Evolutionary conservation across 2,329 filamentous ascomycete species (phyloP).

Genomic region (Decorospora gaudefroyi): DNA sequence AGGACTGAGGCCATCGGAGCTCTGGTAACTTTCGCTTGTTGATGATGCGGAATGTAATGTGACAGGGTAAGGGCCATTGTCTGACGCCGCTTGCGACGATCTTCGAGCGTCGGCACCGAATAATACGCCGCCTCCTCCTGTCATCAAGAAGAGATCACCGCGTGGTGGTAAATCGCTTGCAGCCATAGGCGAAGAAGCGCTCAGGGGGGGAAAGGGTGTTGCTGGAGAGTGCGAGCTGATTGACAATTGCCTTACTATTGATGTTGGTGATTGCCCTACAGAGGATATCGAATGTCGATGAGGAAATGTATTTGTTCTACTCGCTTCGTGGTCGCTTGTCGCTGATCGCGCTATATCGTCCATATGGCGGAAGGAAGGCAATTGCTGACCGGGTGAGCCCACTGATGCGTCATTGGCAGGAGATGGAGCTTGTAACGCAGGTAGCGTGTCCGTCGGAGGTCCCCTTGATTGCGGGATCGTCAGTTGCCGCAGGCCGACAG

Average conservation of each 20-base stretch:
- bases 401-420: constrained; percentile 34
- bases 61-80: constrained; percentile 40
- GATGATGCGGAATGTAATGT: constrained; percentile 40
- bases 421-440: constrained; percentile 43
- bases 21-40: constrained; percentile 43
- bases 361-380: constrained; percentile 44
- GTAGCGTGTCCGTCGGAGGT: constrained; percentile 40
- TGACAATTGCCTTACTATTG: constrained; percentile 38
- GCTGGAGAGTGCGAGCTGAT: constrained; percentile 42
- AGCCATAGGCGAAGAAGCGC: constrained; percentile 42
- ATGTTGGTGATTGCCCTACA: constrained; percentile 43
- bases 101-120: constrained; percentile 37
- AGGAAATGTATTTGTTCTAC: constrained; percentile 31
- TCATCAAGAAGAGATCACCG: constrained; percentile 40
- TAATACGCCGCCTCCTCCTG: constrained; percentile 36
- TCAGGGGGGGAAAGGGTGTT: constrained; percentile 37
- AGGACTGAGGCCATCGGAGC: constrained; percentile 45
- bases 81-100: constrained; percentile 47
- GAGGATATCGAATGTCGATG: constrained; percentile 48
- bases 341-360: constrained; percentile 44
- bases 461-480: constrained; percentile 41
- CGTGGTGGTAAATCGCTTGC: constrained; percentile 34
- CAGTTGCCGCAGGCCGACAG: constrained; percentile 37
- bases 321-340: constrained; percentile 37
- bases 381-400: constrained; percentile 38